Evolutionary conservation across 495 filamentous ascomycete species (phyloP), one percentile per base, ranked within the genome.

Genomic region (Penicillium daleae): DNA sequence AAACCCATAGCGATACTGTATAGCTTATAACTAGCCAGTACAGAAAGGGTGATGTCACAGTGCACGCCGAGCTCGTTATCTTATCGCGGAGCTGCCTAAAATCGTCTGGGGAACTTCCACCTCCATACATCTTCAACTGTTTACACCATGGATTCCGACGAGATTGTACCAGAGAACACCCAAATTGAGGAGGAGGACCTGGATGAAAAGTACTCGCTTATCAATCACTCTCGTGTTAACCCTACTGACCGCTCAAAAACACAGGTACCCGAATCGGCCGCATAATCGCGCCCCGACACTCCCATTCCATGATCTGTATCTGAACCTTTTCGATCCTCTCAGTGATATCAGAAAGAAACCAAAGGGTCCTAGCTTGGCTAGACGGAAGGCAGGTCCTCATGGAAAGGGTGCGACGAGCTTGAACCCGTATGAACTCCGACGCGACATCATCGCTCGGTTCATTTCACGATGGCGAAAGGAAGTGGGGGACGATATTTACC

Each of bases 401-500:
- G 86, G 86, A 4, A 69, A 74, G 56, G 56, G 58, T 27, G 71
- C 79, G 10, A 75, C 78, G 27, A 85, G 81, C 35, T 76, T 88
- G 21, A 89, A 88, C n/a, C 91, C 93, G 5, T 86, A 93, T 68
- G 93, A 98, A 69, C 82, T 88, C 55, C 85, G 93, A 9, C 86
- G 89, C n/a, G 86, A 87, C 67, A 90, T 98, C 66, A 94, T 99
- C 72, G 87, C 93, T 61, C 83, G 89, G 27, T 99, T 96, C 78
- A 92, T 99, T 66, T 86, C 90, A 27, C 86, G 86, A 71, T 99
- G 95, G 95, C 83, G 93, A 35, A 84, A 86, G 53, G 89, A 96
- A 49, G 92, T 96, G 22, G 95, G 95, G 50, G 80, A 90, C 66
- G 93, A 99, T 71, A 91, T 98, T 64, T 97, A 96, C 75, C 96